Evolutionary conservation across 2,329 filamentous ascomycete species (phyloP).

Genomic region (Pseudogymnoascus sp.): DNA sequence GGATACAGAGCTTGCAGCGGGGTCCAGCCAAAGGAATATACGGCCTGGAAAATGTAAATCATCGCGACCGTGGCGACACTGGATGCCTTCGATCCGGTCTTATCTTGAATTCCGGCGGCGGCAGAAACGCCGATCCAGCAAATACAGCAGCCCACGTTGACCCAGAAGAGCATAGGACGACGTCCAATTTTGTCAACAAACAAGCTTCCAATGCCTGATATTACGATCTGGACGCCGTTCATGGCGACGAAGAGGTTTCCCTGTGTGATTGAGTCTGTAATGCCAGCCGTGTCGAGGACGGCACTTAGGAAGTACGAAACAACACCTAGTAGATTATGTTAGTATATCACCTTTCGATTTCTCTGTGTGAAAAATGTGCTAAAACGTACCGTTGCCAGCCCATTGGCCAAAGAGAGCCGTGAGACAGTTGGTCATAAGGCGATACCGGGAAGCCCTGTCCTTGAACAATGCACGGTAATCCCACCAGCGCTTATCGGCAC

Average conservation of each 20-base stretch:
- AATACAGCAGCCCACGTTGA: constrained; percentile 40
- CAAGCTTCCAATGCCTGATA: constrained; percentile 47
- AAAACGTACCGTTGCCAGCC: constrained; percentile 21
- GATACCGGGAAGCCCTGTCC: constrained; percentile 39
- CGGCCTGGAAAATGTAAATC: constrained; percentile 43
- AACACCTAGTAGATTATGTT: constrained; percentile 18
- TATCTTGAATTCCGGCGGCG: constrained; percentile 34
- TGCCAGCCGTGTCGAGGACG: constrained; percentile 45
- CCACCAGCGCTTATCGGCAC: constrained; percentile 49
- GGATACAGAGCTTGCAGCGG: constrained; percentile 43
- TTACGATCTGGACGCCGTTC: constrained; percentile 47
- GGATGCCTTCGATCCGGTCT: constrained; percentile 27
- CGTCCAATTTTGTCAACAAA: constrained; percentile 52
- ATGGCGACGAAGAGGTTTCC: constrained; percentile 49
- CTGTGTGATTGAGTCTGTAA: constrained; percentile 39
- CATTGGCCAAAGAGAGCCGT: constrained; percentile 29
- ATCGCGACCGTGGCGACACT: constrained; percentile 21
- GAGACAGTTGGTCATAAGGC: constrained; percentile 45
- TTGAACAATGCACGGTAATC: constrained; percentile 48
- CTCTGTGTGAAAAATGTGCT: not conserved
- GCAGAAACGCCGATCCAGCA: constrained; percentile 47
- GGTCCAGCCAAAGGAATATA: constrained; percentile 42
- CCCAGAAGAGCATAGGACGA: constrained; percentile 47
- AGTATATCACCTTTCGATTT: not conserved
- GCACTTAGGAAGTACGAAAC: constrained; percentile 47